These are phyloP conservation scores for Gloeopeniophorella convolvens DNA, from an alignment of 768 basidiomycete species.

Conservation along the genomic window DNA sequence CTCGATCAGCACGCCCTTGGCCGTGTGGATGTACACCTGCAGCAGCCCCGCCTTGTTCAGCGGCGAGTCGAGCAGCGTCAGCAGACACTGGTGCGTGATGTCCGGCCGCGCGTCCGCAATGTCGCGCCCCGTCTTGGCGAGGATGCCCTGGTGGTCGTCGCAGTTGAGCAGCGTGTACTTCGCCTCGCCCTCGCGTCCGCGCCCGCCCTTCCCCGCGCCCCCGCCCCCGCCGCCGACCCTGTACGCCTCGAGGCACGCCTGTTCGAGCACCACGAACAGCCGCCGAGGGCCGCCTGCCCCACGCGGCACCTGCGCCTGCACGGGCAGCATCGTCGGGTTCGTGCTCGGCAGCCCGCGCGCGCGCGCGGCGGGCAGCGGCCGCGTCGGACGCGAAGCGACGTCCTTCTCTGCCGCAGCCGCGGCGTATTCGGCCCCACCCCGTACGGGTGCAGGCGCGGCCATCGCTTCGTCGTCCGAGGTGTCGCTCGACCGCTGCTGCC, in stretches of 20 bases:
- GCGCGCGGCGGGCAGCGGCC: conserved; percentile 32
- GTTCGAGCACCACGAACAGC: conserved; percentile 85
- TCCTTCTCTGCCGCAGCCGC: conserved; percentile 37
- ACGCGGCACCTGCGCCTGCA: conserved; percentile 70
- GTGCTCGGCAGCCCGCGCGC: conserved; percentile 34
- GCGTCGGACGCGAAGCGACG: conserved; percentile 33
- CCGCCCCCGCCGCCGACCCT: conserved; percentile 74
- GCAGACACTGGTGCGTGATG: conserved; percentile 98
- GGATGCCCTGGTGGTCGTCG: conserved; percentile 97
- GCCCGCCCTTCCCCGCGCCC: conserved; percentile 46
- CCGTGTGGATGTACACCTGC: conserved; percentile 98
- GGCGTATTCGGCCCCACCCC: background rate
- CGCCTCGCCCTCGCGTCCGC: conserved; percentile 60
- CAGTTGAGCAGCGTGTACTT: conserved; percentile 97
- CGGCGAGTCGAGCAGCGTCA: conserved; percentile 95
- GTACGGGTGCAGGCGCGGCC: conserved; percentile 23
- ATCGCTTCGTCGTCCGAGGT: conserved; percentile 42
- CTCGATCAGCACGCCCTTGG: conserved; percentile 93
- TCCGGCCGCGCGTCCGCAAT: conserved; percentile 99
- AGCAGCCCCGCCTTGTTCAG: conserved; percentile 95
- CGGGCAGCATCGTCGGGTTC: conserved; percentile 77
- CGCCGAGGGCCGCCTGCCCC: conserved; percentile 50
- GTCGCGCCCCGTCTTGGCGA: conserved; percentile 95
- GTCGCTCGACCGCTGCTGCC: conserved; percentile 18
- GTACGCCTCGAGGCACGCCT: conserved; percentile 96